Percentiles rank a stretch among this genome's conserved stretches.
Conservation (phyloP, 768 basidiomycete genomes). For the Pleurotus ostreatus region DNA sequence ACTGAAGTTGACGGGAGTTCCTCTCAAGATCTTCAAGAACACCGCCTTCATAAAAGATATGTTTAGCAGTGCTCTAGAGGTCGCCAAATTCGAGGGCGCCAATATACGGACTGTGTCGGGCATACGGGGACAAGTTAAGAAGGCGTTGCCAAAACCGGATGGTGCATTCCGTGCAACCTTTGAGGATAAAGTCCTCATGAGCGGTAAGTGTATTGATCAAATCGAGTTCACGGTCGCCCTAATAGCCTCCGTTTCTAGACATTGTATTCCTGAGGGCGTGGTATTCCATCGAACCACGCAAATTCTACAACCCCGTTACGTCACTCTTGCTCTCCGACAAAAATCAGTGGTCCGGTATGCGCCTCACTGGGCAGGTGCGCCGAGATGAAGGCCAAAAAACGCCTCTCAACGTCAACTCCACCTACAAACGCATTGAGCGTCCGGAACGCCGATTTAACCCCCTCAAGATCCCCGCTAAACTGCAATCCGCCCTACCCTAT, state of each 20-base stretch:
- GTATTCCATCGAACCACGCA: conserved; percentile 93
- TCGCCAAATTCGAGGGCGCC: conserved; percentile 99
- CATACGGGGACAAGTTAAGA: conserved; percentile 95
- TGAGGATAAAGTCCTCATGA: conserved; percentile 96
- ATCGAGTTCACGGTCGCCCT: background rate
- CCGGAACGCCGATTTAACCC: conserved; percentile 85
- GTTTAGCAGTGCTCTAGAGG: conserved; percentile 91
- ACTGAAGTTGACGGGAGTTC: conserved; percentile 91
- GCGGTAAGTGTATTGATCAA: conserved; percentile 54
- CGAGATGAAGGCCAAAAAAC: conserved; percentile 83
- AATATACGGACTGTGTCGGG: conserved; percentile 93
- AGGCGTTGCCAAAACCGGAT: conserved; percentile 90
- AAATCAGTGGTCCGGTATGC: conserved; percentile 88
- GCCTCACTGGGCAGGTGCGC: conserved; percentile 89
- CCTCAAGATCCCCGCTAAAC: conserved; percentile 79
- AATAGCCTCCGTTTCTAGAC: conserved; percentile 43
- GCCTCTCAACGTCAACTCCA: conserved; percentile 77
- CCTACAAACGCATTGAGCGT: conserved; percentile 82
- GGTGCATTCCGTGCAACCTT: conserved; percentile 96
- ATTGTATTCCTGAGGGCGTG: conserved; percentile 94
- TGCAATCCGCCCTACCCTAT: conserved; percentile 89
- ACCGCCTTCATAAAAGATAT: conserved; percentile 98
- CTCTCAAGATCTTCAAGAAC: conserved; percentile 98
- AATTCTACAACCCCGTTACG: conserved; percentile 95
- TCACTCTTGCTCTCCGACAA: conserved; percentile 85